These are phyloP conservation scores for Populus tomentosa DNA, from an alignment of 441 rosid genomes.

Conservation along the genomic window DNA sequence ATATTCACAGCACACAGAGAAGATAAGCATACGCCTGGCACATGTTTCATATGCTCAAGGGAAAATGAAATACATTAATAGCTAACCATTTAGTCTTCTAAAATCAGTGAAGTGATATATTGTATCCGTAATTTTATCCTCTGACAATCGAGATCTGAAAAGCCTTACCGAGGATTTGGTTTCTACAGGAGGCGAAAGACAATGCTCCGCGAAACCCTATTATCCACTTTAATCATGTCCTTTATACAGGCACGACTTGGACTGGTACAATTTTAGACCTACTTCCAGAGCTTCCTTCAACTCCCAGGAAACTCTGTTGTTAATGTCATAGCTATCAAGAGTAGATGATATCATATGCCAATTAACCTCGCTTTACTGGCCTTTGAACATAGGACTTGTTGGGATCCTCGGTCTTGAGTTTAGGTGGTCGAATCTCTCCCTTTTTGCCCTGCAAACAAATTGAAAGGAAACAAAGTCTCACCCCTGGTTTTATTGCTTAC, in stretches of 20 bases:
- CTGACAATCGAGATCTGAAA: background rate
- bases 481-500: background rate
- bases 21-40: background rate
- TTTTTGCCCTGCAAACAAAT: constrained; percentile 63
- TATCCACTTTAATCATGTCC: background rate
- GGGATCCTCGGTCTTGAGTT: constrained; percentile 96
- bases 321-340: background rate
- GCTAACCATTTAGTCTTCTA: background rate
- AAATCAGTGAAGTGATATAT: background rate
- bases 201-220: background rate
- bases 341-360: background rate
- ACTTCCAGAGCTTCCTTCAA: background rate
- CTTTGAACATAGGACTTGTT: constrained; percentile 97
- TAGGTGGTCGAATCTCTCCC: constrained; percentile 95
- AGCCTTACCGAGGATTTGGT: background rate
- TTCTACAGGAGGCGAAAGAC: background rate
- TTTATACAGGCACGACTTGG: background rate
- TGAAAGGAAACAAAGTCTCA: background rate
- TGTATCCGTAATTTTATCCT: background rate
- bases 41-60: background rate
- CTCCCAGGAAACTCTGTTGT: background rate
- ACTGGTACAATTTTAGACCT: background rate
- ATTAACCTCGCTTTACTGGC: constrained; percentile 84
- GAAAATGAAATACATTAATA: background rate
- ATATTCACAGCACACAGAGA: background rate